phyloP scores from a whole-genome alignment of 192 early-diverging fungal genomes.

The Linnemannia zychae region DNA sequence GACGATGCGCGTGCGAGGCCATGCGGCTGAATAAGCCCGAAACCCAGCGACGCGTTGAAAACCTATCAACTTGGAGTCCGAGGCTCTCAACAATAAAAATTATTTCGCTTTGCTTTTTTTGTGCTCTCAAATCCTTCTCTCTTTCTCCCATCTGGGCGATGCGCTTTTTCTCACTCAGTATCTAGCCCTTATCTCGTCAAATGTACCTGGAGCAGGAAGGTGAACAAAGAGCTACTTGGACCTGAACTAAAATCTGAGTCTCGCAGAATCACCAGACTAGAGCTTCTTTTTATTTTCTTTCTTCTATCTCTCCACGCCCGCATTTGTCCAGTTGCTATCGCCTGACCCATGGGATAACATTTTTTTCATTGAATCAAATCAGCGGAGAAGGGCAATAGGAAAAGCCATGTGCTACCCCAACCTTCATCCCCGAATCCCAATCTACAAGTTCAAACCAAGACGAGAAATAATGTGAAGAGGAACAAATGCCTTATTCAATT shows the following conservation, averaged over 20 bases:
- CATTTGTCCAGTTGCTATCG: neutral
- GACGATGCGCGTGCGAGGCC: neutral
- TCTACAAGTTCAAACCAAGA: neutral
- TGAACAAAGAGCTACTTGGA: neutral
- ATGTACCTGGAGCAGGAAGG: neutral
- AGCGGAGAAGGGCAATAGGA: neutral
- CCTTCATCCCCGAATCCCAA: neutral
- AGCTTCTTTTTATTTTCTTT: neutral
- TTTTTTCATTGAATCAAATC: neutral
- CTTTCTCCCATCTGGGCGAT: neutral
- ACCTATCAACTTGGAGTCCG: slow-evolving; percentile 19
- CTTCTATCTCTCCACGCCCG: neutral
- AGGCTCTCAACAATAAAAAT: slow-evolving; percentile 1
- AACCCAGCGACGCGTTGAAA: neutral
- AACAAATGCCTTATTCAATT: neutral
- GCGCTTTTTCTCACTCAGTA: neutral
- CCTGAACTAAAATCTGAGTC: neutral
- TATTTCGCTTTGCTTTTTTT: neutral
- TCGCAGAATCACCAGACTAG: neutral
- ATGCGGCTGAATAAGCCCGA: slow-evolving; percentile 14
- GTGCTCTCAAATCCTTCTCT: neutral
- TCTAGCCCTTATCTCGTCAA: neutral
- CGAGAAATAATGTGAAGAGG: neutral
- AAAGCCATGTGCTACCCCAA: slow-evolving; percentile 7
- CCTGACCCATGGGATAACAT: neutral